phyloP scores from a whole-genome alignment of 768 basidiomycete species.

The Trametes maxima region DNA sequence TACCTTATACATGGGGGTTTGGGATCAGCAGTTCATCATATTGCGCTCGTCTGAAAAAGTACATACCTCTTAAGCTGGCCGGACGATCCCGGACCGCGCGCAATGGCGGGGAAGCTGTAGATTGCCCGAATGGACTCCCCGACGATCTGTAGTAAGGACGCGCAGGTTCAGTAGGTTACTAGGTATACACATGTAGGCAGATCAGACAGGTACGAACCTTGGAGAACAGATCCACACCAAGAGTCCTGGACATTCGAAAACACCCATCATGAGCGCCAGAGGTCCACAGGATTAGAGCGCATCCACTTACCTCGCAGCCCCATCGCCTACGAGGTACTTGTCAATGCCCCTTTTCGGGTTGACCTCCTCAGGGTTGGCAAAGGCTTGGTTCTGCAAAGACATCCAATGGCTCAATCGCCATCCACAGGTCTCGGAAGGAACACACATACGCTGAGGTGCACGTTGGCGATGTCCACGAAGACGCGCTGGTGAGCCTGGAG shows the following conservation, averaged over 20 bases:
- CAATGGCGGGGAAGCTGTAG: conserved; percentile 57
- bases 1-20: conserved; percentile 47
- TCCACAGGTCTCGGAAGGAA: neutral
- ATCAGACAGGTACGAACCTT: neutral
- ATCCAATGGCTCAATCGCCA: no score
- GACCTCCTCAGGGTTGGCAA: conserved; percentile 49
- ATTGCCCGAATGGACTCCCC: conserved; percentile 66
- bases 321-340: conserved; percentile 53
- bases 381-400: conserved; percentile 46
- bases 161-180: neutral
- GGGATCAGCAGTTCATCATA: no score
- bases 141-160: conserved; percentile 53
- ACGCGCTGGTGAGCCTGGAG: conserved; percentile 54
- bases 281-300: neutral
- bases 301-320: conserved; percentile 42
- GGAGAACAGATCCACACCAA: neutral
- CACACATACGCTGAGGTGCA: conserved; percentile 57
- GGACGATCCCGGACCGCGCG: conserved; percentile 69
- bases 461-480: conserved; percentile 63
- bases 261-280: conserved; percentile 20
- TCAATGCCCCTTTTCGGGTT: conserved; percentile 46
- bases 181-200: neutral
- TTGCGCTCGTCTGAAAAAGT: neutral
- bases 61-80: conserved; percentile 60
- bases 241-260: neutral